A percentile compares a stretch with the other conserved stretches of the same genome.
Conservation (phyloP, 805 yeast species). For the Teunomyces atbi region DNA sequence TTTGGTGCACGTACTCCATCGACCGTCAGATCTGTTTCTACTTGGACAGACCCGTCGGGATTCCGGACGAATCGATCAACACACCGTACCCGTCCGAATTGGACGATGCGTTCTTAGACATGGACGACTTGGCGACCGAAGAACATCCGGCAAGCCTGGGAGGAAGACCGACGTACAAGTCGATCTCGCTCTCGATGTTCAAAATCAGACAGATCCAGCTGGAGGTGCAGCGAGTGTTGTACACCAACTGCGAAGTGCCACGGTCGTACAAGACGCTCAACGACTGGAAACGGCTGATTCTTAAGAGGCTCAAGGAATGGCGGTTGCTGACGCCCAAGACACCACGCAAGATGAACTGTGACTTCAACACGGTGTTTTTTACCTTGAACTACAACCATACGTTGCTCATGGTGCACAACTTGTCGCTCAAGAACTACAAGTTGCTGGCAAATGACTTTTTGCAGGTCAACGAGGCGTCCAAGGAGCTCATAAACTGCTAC, state of each 20-base stretch:
- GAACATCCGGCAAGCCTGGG: constrained; percentile 11
- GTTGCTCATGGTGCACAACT: constrained; percentile 67
- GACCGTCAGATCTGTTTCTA: constrained; percentile 87
- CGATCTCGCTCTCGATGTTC: constrained; percentile 65
- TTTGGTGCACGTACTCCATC: constrained; percentile 87
- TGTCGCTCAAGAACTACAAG: constrained; percentile 66
- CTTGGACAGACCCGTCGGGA: constrained; percentile 83
- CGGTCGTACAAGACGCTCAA: constrained; percentile 50
- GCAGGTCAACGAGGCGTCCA: constrained; percentile 61
- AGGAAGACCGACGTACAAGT: constrained; percentile 58
- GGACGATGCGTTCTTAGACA: constrained; percentile 66
- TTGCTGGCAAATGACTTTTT: constrained; percentile 53
- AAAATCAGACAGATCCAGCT: constrained; percentile 72
- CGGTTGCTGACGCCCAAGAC: constrained; percentile 53
- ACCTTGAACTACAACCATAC: constrained; percentile 77
- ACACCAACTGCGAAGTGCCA: constrained; percentile 72
- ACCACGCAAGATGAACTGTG: constrained; percentile 62
- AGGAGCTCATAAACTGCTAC: constrained; percentile 64
- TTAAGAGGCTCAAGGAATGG: constrained; percentile 62
- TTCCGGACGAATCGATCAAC: constrained; percentile 76
- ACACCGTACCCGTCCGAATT: constrained; percentile 69
- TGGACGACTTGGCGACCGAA: constrained; percentile 18
- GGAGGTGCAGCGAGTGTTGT: constrained; percentile 68
- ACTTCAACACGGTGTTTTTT: constrained; percentile 69
- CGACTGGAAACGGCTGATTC: constrained; percentile 63